Evolutionary conservation across 129 eudicot species (phyloP).

Genomic region (Erigeron canadensis): DNA sequence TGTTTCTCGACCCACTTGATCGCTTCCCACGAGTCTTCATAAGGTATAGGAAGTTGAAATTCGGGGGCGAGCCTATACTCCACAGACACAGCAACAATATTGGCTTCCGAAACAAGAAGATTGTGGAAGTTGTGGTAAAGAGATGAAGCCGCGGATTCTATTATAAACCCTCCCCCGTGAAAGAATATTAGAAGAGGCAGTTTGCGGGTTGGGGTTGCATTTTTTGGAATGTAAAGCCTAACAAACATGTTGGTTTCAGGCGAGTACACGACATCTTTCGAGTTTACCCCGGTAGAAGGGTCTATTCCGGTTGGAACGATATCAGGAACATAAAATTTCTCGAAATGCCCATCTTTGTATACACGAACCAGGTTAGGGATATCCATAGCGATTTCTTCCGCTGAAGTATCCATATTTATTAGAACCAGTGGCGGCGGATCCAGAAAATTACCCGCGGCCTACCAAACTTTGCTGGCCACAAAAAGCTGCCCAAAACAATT

Average conservation of each 20-base stretch:
- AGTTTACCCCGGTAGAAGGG: constrained; percentile 36
- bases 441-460: background rate
- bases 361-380: constrained; percentile 32
- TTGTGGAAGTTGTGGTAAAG: constrained; percentile 39
- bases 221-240: constrained; percentile 40
- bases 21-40: constrained; percentile 50
- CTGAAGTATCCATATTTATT: constrained; percentile 1
- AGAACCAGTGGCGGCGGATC: background rate
- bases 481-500: no score
- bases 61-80: constrained; percentile 57
- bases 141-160: constrained; percentile 41
- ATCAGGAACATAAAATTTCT: constrained; percentile 25
- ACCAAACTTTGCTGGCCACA: no score
- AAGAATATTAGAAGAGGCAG: constrained; percentile 48
- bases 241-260: constrained; percentile 29
- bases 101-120: constrained; percentile 29
- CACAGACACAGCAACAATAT: constrained; percentile 44
- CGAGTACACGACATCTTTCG: constrained; percentile 39
- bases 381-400: constrained; percentile 28
- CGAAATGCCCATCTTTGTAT: constrained; percentile 41
- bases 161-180: constrained; percentile 60
- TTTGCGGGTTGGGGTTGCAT: constrained; percentile 13
- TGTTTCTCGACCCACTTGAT: constrained; percentile 46
- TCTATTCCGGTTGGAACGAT: constrained; percentile 43
- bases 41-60: constrained; percentile 44